A percentile compares a stretch with the other conserved stretches of the same genome.
Evolutionary conservation across 345 rosid species (phyloP).

Genomic region (Rhodomyrtus tomentosa): DNA sequence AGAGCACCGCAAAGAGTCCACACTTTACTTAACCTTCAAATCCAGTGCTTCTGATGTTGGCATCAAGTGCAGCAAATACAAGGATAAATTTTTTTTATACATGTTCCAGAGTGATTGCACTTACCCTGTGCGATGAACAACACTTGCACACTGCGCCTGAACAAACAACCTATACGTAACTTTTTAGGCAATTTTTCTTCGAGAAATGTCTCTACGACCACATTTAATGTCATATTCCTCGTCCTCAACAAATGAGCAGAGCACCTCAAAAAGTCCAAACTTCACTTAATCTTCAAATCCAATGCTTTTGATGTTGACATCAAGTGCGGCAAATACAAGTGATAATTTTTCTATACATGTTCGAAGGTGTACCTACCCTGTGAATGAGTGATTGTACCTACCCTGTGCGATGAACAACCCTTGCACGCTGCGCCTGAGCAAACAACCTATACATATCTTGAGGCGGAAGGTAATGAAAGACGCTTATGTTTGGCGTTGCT

Average conservation of each 20-base stretch:
- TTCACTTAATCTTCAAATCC: background rate
- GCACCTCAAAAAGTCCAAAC: background rate
- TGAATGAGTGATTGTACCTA: background rate
- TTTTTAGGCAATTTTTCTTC: background rate
- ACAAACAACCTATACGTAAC: background rate
- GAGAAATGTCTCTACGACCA: background rate
- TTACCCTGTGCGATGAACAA: background rate
- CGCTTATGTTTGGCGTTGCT: background rate
- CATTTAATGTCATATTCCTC: background rate
- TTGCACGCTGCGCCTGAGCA: background rate
- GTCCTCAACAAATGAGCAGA: background rate
- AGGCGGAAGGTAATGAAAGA: background rate
- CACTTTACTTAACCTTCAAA: background rate
- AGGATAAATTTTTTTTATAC: background rate
- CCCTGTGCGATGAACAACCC: background rate
- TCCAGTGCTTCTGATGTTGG: background rate
- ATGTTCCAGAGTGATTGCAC: background rate
- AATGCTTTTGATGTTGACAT: background rate
- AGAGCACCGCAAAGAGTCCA: background rate
- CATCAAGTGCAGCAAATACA: background rate
- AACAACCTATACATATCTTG: background rate
- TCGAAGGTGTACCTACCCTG: background rate
- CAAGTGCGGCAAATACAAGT: background rate
- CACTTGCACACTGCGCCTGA: background rate
- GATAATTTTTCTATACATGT: background rate